phyloP scores from a whole-genome alignment of 1,284 basidiomycete genomes.

The Ustilago curta region DNA sequence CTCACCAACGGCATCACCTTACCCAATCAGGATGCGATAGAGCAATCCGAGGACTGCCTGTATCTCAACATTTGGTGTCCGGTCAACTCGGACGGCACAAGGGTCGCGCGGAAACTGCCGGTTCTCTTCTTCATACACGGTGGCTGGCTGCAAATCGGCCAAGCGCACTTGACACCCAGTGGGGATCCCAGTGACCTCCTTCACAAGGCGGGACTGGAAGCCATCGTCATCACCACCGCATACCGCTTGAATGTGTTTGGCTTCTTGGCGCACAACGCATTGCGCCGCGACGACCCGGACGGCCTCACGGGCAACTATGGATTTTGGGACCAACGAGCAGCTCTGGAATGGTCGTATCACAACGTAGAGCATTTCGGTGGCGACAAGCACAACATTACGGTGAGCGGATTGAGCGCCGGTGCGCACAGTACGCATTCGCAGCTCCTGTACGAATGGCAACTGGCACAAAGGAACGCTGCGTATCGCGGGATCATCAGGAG shows the following conservation, averaged over 20 bases:
- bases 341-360: constrained; percentile 57
- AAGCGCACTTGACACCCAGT: constrained; percentile 20
- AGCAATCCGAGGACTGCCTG: constrained; percentile 49
- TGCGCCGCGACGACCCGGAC: constrained; percentile 31
- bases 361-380: constrained; percentile 66
- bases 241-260: constrained; percentile 55
- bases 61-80: constrained; percentile 55
- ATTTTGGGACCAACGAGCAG: constrained; percentile 54
- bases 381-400: constrained; percentile 61
- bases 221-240: constrained; percentile 40
- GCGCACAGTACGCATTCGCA: constrained; percentile 67
- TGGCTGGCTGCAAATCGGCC: constrained; percentile 51
- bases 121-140: constrained; percentile 55
- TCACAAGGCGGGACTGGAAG: constrained; percentile 21
- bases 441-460: constrained; percentile 63
- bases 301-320: constrained; percentile 49
- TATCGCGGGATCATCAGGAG: constrained; percentile 45
- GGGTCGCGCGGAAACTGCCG: constrained; percentile 16
- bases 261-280: constrained; percentile 43
- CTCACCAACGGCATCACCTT: constrained; percentile 29
- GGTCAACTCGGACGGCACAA: constrained; percentile 3
- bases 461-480: constrained; percentile 4
- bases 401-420: constrained; percentile 67
- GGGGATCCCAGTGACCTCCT: constrained; percentile 41
- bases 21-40: constrained; percentile 4